Evolutionary conservation across 1,139 yeast genomes (phyloP).

Genomic region (Blastobotrys illinoisensis): DNA sequence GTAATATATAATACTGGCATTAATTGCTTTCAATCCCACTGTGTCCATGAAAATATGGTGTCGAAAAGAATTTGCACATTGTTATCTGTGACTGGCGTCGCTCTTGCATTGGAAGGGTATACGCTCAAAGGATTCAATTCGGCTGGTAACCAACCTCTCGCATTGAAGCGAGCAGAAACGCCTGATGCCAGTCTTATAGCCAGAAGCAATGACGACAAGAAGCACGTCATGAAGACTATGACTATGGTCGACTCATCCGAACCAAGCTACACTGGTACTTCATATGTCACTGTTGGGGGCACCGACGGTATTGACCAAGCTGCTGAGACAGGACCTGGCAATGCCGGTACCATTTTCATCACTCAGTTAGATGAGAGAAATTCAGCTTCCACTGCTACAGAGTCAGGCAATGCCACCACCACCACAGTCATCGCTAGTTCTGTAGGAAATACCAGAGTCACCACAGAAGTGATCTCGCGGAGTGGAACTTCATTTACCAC

Average conservation of each 20-base stretch:
- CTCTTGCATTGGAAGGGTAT: neutral
- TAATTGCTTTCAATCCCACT: neutral
- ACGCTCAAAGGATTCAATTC: neutral
- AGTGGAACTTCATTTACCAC: neutral
- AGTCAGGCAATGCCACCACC: neutral
- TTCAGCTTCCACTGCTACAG: neutral
- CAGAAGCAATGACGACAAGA: neutral
- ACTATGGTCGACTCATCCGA: neutral
- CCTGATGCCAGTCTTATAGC: neutral
- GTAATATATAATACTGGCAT: neutral
- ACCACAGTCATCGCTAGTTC: neutral
- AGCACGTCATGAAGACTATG: neutral
- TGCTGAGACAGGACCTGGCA: neutral
- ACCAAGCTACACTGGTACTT: neutral
- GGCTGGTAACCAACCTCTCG: neutral
- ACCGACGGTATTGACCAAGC: neutral
- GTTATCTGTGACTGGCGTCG: neutral
- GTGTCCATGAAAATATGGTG: neutral
- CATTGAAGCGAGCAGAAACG: neutral
- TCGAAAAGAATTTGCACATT: neutral
- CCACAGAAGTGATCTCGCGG: neutral
- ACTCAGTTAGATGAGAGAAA: neutral
- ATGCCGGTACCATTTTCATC: neutral
- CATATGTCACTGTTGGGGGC: neutral
- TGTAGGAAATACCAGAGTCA: neutral